Evolutionary conservation across 352 stramenopile species (phyloP), one percentile per base, ranked within the genome.

Genomic region (Pythium monospermum): DNA sequence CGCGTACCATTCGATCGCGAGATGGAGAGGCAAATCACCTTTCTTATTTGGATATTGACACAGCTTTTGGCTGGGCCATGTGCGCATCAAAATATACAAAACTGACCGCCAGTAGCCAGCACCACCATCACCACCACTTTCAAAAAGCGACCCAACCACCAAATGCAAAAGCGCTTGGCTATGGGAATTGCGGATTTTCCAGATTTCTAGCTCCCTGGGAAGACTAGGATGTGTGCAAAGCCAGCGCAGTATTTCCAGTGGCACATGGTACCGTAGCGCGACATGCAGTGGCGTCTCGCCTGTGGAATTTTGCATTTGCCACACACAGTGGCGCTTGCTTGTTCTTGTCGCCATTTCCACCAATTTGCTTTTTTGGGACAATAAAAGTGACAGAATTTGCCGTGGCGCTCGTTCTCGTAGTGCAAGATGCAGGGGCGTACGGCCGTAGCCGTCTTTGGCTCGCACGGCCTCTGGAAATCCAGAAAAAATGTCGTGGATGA

Each of bases 341-440:
- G 15, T 16, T 19, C 13, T 15, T 31, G 22, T 6, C 43, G 44
- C 25, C 30, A 46, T 30, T 1, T 49, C 39, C 11, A 61, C 32
- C 10, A 61, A 30, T 8, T 31, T 22, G 23, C 23, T n/a, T 18
- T 28, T 43, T 1, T 49, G 41, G 4, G 57, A 65, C n/a, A 65
- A 39, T 13, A 86, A 56, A 1, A 83, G 38, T 12, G 55, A 11
- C 0, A 79, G 4, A 16, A 84, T 7, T 18, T 61, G 41, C 0
- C 65, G 15, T 13, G 21, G 59, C 0, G 53, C 49, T 12, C 65
- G 61, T 33, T 79, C 70, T 7, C 72, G 76, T 7, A 85, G 68
- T 8, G 68, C 74, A 2, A 87, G 53, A 43, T 90, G 79, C 31
- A 87, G 41, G 12, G 79, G 79, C 11, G 72, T 85, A 55, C 84